Conservation (phyloP, 305 asterid species). For the Solanum aculeatissimum region DNA sequence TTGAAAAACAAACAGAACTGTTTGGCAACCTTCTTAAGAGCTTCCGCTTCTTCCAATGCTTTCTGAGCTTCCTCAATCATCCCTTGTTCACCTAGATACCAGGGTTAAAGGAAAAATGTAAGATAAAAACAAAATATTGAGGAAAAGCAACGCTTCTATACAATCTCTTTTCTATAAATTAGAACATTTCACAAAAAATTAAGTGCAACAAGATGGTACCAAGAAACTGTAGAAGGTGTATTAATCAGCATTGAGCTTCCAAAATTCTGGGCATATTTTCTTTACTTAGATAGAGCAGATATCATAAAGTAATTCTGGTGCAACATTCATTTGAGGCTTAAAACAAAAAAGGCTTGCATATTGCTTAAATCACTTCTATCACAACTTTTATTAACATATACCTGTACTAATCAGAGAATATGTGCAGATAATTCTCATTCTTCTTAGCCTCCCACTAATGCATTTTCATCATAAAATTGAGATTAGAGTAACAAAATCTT, state of each 20-base stretch:
- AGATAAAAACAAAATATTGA: not conserved
- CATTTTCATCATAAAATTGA: not conserved
- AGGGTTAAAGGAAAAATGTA: not conserved
- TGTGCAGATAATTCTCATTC: not conserved
- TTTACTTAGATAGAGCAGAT: not conserved
- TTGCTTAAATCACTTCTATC: not conserved
- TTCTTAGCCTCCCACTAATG: not conserved
- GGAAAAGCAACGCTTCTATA: not conserved
- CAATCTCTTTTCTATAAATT: not conserved
- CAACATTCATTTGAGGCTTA: not conserved
- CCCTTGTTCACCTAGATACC: conserved; percentile 69
- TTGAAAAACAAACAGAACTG: not conserved
- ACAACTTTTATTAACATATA: not conserved
- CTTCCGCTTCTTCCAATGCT: conserved; percentile 90
- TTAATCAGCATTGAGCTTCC: not conserved
- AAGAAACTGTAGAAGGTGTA: not conserved
- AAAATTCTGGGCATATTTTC: not conserved
- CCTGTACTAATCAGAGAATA: not conserved
- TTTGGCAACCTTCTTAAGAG: conserved; percentile 63
- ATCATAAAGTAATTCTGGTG: not conserved
- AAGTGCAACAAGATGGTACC: not conserved
- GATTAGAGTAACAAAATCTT: not conserved
- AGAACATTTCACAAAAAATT: not conserved
- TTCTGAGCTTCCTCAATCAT: conserved; percentile 88
- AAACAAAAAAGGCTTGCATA: not conserved